Conservation (phyloP, 2,329 filamentous ascomycete genomes). For the Apiospora pterosperma region DNA sequence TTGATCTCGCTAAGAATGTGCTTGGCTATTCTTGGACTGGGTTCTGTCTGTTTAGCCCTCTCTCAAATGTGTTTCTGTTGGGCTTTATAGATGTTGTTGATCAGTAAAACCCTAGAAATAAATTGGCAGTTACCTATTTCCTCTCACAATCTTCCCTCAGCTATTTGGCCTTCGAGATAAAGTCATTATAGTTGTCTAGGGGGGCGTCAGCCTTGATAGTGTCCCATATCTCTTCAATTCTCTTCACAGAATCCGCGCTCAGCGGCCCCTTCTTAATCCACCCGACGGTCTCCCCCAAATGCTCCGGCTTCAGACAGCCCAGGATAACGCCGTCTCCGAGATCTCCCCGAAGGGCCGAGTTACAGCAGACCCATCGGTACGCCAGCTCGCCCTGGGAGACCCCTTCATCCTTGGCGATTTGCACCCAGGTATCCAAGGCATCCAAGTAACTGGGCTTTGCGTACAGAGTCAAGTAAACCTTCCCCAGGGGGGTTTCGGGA, state of each 20-base stretch:
- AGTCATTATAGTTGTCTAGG: conserved; percentile 3
- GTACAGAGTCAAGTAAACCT: conserved; percentile 4
- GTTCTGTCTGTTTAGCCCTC: too few species aligned
- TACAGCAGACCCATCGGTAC: conserved; percentile 7
- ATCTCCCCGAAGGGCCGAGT: conserved; percentile 1
- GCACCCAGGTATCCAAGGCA: conserved; percentile 7
- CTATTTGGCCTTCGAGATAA: background rate
- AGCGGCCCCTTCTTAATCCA: background rate
- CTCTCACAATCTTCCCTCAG: background rate
- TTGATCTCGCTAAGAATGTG: too few species aligned
- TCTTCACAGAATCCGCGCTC: background rate
- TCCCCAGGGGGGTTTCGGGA: background rate
- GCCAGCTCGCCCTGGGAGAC: conserved; percentile 9
- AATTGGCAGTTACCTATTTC: too few species aligned
- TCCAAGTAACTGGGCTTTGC: conserved; percentile 8
- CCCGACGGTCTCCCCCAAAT: conserved; percentile 3
- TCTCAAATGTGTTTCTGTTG: too few species aligned
- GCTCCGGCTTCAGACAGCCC: conserved; percentile 3
- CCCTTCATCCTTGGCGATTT: conserved; percentile 1
- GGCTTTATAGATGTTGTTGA: too few species aligned
- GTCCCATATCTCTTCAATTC: background rate
- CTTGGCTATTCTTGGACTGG: too few species aligned
- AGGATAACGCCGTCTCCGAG: conserved; percentile 7
- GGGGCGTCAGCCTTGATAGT: background rate
- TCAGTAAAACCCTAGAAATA: too few species aligned